These are phyloP conservation scores for Monosporascus ibericus DNA, from an alignment of 2,329 filamentous ascomycete species.

Conservation along the genomic window DNA sequence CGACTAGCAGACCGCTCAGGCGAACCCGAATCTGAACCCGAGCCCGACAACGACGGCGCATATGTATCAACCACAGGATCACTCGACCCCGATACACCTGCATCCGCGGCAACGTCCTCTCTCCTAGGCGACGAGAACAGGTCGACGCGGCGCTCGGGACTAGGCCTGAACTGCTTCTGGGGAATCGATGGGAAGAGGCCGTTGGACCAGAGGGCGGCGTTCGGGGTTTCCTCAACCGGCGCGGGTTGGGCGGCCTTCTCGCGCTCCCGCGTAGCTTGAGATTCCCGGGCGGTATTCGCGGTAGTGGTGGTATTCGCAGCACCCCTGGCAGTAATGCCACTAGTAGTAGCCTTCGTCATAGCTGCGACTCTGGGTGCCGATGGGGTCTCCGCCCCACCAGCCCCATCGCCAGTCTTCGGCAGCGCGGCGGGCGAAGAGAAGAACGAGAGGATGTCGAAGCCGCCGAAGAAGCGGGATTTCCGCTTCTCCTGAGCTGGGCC, in stretches of 20 bases:
- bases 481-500: neutral
- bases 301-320: too few relatives aligned
- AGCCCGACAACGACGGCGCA: constrained; percentile 1
- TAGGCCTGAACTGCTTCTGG: constrained; percentile 28
- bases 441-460: constrained; percentile 46
- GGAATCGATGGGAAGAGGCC: constrained; percentile 27
- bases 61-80: constrained; percentile 22
- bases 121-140: constrained; percentile 24
- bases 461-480: constrained; percentile 21
- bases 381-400: too few relatives aligned
- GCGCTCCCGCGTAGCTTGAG: constrained; percentile 2
- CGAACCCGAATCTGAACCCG: constrained; percentile 1
- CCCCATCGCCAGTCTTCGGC: constrained; percentile 18
- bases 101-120: neutral
- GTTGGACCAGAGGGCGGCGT: constrained; percentile 18
- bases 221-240: constrained; percentile 12
- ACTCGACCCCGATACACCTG: constrained; percentile 8
- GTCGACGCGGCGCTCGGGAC: constrained; percentile 24
- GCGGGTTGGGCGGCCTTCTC: constrained; percentile 8
- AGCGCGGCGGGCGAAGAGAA: constrained; percentile 49
- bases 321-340: neutral
- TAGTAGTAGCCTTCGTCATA: neutral
- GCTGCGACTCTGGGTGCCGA: neutral
- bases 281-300: too few relatives aligned
- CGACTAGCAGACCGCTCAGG: constrained; percentile 9